Base-by-base conservation (phyloP, 2,329 filamentous ascomycete species). In the Chalaropsis thielavioides region DNA sequence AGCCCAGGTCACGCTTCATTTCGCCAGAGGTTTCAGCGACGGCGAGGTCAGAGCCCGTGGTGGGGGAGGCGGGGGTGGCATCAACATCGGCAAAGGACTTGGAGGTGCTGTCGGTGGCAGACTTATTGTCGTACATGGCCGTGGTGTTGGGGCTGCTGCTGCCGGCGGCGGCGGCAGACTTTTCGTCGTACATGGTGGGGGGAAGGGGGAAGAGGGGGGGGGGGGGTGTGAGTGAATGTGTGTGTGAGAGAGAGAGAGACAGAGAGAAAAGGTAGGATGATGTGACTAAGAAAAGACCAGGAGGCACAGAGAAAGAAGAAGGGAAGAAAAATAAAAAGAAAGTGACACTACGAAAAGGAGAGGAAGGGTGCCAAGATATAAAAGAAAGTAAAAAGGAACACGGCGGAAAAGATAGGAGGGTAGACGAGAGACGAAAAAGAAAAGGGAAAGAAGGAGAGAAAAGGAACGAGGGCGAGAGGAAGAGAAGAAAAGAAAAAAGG, bases 1-100 rank as follows among this genome's bases (percentile, higher is more conserved):
- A 71, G 61, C 70, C 67, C 49, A 78, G 72, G 66, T 72, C 70
- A 6, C 76, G 72, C 65, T 76, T 61, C 40, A 56, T 56, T 27
- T 56, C 51, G n/a, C 51, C 51, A 15, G 51, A 56, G 7, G 17
- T 35, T 56, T 56, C 51, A 15, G 51, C 51, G 15, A 22, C 27
- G 27, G 51, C 51, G 13, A 56, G 24, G 27, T n/a, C 51, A 8
- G 51, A 56, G 51, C 51, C 51, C 17, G 35, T 2, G 40, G 24
- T 27, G 17, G 58, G 38, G 38, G 40, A 43, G 22, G 38, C 58
- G 19, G 38, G 38, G 8, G 38, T 24, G 24, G 41, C 40, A 31
- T 61, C 59, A 38, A 61, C 59, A 19, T 61, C 59, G 59, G 59
- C 24, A 24, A 44, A 61, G 59, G 41, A 41, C 19, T 61, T 61